Percentiles rank a stretch among this genome's conserved stretches.
Evolutionary conservation across 2,329 filamentous ascomycete species (phyloP).

Genomic region (Colletotrichum brevisporum): DNA sequence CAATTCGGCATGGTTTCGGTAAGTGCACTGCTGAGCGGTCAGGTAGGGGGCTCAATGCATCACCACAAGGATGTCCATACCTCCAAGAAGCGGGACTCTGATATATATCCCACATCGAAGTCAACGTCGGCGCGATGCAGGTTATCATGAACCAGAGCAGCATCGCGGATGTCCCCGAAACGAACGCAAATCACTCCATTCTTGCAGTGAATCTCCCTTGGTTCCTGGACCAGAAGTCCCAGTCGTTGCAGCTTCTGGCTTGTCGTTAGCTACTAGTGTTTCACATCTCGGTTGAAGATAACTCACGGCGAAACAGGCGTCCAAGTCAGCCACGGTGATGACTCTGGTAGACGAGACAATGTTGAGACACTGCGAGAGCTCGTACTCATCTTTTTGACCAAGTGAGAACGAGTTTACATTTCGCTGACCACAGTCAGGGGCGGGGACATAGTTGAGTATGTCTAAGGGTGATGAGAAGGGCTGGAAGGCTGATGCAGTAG

Average conservation of each 20-base stretch:
- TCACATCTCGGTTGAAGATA: too few species aligned
- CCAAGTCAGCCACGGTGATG: constrained; percentile 54
- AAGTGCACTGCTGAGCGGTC: constrained; percentile 28
- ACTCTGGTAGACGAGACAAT: constrained; percentile 18
- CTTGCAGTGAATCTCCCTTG: constrained; percentile 49
- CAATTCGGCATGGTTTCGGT: constrained; percentile 11
- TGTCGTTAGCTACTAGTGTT: constrained; percentile 1
- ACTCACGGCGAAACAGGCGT: constrained; percentile 62
- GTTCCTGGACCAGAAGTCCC: constrained; percentile 54
- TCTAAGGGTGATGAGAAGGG: constrained; percentile 56
- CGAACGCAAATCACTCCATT: constrained; percentile 65
- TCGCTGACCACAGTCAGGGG: neutral
- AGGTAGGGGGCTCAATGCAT: neutral
- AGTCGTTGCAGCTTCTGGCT: constrained; percentile 43
- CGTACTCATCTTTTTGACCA: neutral
- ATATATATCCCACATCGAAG: constrained; percentile 64
- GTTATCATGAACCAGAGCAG: constrained; percentile 64
- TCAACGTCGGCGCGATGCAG: constrained; percentile 57
- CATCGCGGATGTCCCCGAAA: constrained; percentile 74
- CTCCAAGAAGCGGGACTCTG: constrained; percentile 60
- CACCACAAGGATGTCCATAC: constrained; percentile 43
- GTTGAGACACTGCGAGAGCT: constrained; percentile 29
- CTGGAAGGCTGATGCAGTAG: constrained; percentile 74
- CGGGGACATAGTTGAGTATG: neutral
- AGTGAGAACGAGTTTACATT: neutral